Base-by-base conservation (phyloP, 2,329 filamentous ascomycete genomes). In the Akanthomyces lecanii region DNA sequence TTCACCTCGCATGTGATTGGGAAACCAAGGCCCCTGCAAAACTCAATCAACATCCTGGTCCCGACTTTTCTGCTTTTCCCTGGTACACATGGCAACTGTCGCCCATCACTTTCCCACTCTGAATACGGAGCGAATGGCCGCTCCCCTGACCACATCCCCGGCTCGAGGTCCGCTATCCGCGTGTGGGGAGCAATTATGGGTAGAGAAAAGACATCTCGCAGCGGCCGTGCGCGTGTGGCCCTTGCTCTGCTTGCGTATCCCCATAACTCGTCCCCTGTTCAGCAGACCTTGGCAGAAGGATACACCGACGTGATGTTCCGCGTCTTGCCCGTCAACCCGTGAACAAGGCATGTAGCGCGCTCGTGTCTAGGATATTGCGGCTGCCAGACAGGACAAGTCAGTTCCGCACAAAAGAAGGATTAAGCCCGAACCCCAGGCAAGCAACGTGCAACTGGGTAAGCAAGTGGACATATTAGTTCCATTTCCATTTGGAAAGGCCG, bases 161-260 rank as follows among this genome's bases (percentile, higher is more conserved):
- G 56, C 18, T 36, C 21, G 4, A 12, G 21, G 56, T 51, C 56
- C 56, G 56, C 47, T 33, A 51, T 50, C 56, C 56, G 56, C 56
- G 45, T 60, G 23, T 60, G 56, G 56, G 45, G 56, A 40, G 56
- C 36, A 11, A 38, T 59, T 50, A 48, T 53, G 50, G 51, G 23
- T 21, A 50, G 23, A 38, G 36, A 38, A 28, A 28, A 50, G 7
- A 52, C 51, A 51, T 59, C 45, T 40, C 33, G 45, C 33, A 12
- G 56, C 47, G 21, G 42, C 56, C 56, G 56, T 60, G 56, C 56
- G 47, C 56, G 14, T n/a, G 33, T 30, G 21, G 23, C 45, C 23
- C 21, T 50, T 18, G 44, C 42, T 23, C 33, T 25, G 14, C 45
- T 28, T 51, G 56, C 44, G 25, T 54, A 40, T 40, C 33, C 51